Evolutionary conservation across 2,329 filamentous ascomycete species (phyloP).

Genomic region (Beauveria medogensis): DNA sequence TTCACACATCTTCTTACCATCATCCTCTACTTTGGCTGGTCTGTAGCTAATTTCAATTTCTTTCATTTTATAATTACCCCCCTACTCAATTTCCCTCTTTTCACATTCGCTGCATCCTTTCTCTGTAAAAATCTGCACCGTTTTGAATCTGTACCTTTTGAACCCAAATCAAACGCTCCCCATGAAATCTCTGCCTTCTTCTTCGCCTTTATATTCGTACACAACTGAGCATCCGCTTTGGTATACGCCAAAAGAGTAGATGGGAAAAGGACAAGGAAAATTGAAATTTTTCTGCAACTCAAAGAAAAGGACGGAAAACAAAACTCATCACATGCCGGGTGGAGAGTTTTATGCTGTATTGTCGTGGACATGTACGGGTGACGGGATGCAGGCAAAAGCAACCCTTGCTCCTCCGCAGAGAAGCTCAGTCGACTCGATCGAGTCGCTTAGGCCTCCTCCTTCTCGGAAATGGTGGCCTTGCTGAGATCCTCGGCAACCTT

Average conservation of each 20-base stretch:
- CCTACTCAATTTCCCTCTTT: background rate
- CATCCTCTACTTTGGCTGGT: background rate
- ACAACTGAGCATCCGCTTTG: constrained; percentile 4
- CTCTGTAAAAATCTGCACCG: background rate
- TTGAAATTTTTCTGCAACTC: background rate
- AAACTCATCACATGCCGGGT: background rate
- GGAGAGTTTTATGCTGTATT: background rate
- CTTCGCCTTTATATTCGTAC: constrained; percentile 4
- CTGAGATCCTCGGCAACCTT: constrained; percentile 44
- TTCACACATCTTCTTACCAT: background rate
- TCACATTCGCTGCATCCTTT: background rate
- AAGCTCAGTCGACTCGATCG: background rate
- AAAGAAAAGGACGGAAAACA: background rate
- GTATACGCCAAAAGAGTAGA: constrained; percentile 9
- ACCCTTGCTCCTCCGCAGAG: background rate
- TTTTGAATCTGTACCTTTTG: background rate
- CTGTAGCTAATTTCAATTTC: constrained; percentile 1
- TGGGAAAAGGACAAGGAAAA: background rate
- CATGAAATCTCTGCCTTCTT: constrained; percentile 1
- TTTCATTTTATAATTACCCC: background rate
- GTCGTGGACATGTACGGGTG: background rate
- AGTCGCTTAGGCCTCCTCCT: constrained; percentile 35
- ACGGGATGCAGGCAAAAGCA: background rate
- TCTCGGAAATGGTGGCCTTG: constrained; percentile 44
- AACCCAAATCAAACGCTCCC: constrained; percentile 4